Evolutionary conservation across 169 alveolate species (phyloP).

Genomic region (Cryptosporidium xiaoi): DNA sequence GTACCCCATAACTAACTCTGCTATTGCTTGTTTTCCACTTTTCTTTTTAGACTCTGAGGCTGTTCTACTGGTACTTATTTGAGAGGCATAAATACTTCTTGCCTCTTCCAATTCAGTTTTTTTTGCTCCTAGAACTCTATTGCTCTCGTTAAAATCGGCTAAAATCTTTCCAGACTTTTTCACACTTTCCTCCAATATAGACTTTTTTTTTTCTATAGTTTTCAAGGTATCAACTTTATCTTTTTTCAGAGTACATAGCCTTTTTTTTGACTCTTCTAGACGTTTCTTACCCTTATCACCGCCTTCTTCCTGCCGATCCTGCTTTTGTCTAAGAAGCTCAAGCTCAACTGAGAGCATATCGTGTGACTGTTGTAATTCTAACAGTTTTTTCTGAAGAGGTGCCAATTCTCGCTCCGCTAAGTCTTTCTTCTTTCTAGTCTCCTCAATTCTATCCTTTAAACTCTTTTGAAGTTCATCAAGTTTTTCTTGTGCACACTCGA

Average conservation of each 20-base stretch:
- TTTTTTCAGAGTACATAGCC: conserved; percentile 78
- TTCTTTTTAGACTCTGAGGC: conserved; percentile 9
- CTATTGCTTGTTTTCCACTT: background rate
- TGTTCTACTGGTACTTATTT: conserved; percentile 12
- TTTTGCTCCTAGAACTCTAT: conserved; percentile 4
- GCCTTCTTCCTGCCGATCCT: conserved; percentile 77
- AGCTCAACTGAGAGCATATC: conserved; percentile 57
- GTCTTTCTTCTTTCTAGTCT: conserved; percentile 57
- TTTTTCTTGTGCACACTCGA: conserved; percentile 54
- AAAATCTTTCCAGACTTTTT: conserved; percentile 75
- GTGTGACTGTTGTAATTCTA: conserved; percentile 21
- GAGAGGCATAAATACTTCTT: conserved; percentile 6
- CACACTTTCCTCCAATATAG: conserved; percentile 80
- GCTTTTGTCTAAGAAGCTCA: conserved; percentile 78
- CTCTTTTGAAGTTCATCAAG: conserved; percentile 29
- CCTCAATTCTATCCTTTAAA: conserved; percentile 45
- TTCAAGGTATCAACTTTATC: conserved; percentile 80
- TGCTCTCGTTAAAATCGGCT: conserved; percentile 48
- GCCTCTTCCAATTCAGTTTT: conserved; percentile 59
- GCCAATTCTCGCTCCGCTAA: conserved; percentile 54
- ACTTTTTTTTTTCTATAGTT: conserved; percentile 79
- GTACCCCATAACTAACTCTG: conserved; percentile 25
- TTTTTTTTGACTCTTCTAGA: conserved; percentile 75
- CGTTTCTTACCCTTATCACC: conserved; percentile 76
- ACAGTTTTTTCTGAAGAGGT: conserved; percentile 31